Evolutionary conservation across 1,139 yeast species (phyloP).

Genomic region (Lodderomyces margitis): DNA sequence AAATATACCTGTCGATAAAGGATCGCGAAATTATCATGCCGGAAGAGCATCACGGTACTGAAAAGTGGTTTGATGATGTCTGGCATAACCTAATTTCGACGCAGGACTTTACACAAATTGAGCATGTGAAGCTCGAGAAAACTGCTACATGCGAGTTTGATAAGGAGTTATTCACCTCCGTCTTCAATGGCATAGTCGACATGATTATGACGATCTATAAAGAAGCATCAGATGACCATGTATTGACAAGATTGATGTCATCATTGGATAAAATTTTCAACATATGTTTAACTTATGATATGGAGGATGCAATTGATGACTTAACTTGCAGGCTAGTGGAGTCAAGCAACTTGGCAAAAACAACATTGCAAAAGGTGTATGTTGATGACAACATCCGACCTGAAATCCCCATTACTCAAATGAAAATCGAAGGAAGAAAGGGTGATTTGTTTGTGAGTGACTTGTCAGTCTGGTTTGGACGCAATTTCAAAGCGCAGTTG

Average conservation of each 20-base stretch:
- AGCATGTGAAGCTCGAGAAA: conserved; percentile 20
- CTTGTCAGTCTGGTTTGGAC: conserved; percentile 78
- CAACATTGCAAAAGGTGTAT: conserved; percentile 8
- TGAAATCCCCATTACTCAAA: conserved; percentile 48
- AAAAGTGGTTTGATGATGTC: conserved; percentile 87
- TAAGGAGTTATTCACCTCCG: conserved; percentile 60
- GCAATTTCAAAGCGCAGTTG: conserved; percentile 88
- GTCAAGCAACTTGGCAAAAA: conserved; percentile 53
- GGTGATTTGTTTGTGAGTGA: conserved; percentile 76
- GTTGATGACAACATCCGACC: conserved; percentile 35
- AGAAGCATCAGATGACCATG: conserved; percentile 87
- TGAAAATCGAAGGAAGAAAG: conserved; percentile 47
- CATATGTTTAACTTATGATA: conserved; percentile 64
- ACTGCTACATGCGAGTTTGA: conserved; percentile 52
- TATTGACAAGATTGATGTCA: conserved; percentile 81
- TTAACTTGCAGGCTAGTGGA: conserved; percentile 63
- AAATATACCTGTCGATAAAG: conserved; percentile 75
- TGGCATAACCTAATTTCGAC: conserved; percentile 83
- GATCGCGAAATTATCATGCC: conserved; percentile 95
- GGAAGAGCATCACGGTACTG: conserved; percentile 88
- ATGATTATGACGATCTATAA: conserved; percentile 76
- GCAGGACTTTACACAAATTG: conserved; percentile 23
- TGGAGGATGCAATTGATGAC: conserved; percentile 59
- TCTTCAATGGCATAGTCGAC: conserved; percentile 61
- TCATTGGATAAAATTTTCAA: conserved; percentile 82